A percentile compares a stretch with the other conserved stretches of the same genome.
These are phyloP conservation scores for Kodamaea arcana DNA, from an alignment of 1,139 yeast species.

Conservation along the genomic window DNA sequence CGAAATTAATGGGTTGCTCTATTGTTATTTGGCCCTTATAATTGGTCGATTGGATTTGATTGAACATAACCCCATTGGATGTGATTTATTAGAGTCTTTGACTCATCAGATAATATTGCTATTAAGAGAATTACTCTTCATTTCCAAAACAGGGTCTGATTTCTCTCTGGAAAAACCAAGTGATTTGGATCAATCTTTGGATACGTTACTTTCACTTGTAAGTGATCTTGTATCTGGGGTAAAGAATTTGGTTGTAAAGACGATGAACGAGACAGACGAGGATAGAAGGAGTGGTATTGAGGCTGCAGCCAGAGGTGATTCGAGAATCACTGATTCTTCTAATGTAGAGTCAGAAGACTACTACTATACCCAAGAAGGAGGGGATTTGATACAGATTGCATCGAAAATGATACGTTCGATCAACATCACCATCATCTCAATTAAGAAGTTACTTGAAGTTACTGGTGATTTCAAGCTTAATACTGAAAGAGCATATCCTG, in stretches of 20 bases:
- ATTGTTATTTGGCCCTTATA: conserved; percentile 66
- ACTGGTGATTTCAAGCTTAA: conserved; percentile 74
- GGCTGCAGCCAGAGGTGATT: conserved; percentile 1
- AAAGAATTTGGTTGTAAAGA: conserved; percentile 55
- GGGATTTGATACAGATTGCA: conserved; percentile 56
- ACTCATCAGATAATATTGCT: conserved; percentile 66
- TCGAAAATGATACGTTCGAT: conserved; percentile 62
- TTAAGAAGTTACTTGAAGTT: conserved; percentile 39
- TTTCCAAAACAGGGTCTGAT: conserved; percentile 53
- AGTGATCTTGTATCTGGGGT: conserved; percentile 65
- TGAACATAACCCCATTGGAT: conserved; percentile 67
- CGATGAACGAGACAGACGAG: conserved; percentile 39
- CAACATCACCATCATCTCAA: conserved; percentile 44
- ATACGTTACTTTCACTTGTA: conserved; percentile 54
- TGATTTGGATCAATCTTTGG: conserved; percentile 53
- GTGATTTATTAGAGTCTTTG: conserved; percentile 60
- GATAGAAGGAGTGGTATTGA: conserved; percentile 10
- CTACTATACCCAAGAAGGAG: conserved; percentile 63
- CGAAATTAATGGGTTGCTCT: conserved; percentile 68
- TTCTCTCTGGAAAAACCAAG: conserved; percentile 38
- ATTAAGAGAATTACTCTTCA: conserved; percentile 59
- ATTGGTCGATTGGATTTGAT: conserved; percentile 71
- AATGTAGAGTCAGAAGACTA: conserved; percentile 27
- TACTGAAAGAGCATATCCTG: conserved; percentile 65
- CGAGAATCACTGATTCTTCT: conserved; percentile 2